These are phyloP conservation scores for Boletus patriciae DNA, from an alignment of 768 basidiomycete genomes.

Conservation along the genomic window DNA sequence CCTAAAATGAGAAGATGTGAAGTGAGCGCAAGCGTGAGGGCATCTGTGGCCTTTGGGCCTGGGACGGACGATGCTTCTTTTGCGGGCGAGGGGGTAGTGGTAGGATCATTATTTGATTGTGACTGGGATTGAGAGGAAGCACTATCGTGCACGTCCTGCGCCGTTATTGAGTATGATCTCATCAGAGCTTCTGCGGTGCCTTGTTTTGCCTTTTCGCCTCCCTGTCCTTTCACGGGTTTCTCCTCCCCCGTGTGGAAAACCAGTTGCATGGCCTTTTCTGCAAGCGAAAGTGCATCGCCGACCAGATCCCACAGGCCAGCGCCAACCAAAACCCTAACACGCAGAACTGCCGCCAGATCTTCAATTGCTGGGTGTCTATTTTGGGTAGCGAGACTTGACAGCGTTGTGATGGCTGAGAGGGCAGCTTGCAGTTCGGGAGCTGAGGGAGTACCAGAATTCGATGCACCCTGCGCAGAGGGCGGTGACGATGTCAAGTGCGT, in stretches of 20 bases:
- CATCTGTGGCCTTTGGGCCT: slow-evolving; percentile 26
- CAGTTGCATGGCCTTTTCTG: slow-evolving; percentile 53
- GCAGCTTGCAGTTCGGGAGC: slow-evolving; percentile 31
- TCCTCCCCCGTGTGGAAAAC: slow-evolving; percentile 21
- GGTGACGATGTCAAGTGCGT: slow-evolving; percentile 37
- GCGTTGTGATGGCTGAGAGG: slow-evolving; percentile 33
- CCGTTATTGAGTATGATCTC: slow-evolving; percentile 33
- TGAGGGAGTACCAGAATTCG: slow-evolving; percentile 2
- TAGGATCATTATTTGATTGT: slow-evolving; percentile 9
- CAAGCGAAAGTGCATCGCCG: slow-evolving; percentile 43
- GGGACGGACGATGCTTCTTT: slow-evolving; percentile 6
- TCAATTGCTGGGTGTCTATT: slow-evolving; percentile 44
- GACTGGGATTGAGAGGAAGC: slow-evolving; percentile 25
- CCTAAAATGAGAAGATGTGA: slow-evolving; percentile 65
- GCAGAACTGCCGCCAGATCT: slow-evolving; percentile 54
- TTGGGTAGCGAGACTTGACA: slow-evolving; percentile 33
- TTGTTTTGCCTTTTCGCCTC: slow-evolving; percentile 11
- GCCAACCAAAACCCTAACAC: slow-evolving; percentile 54
- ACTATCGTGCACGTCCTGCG: slow-evolving; percentile 27
- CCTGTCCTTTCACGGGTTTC: neutral
- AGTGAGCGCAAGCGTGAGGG: slow-evolving; percentile 41
- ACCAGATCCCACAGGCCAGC: slow-evolving; percentile 57
- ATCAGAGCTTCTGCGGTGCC: slow-evolving; percentile 14
- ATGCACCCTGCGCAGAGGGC: neutral
- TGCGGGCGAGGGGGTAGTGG: neutral